These are phyloP conservation scores for Aspergillus steynii DNA, from an alignment of 495 filamentous ascomycete genomes.

Conservation along the genomic window DNA sequence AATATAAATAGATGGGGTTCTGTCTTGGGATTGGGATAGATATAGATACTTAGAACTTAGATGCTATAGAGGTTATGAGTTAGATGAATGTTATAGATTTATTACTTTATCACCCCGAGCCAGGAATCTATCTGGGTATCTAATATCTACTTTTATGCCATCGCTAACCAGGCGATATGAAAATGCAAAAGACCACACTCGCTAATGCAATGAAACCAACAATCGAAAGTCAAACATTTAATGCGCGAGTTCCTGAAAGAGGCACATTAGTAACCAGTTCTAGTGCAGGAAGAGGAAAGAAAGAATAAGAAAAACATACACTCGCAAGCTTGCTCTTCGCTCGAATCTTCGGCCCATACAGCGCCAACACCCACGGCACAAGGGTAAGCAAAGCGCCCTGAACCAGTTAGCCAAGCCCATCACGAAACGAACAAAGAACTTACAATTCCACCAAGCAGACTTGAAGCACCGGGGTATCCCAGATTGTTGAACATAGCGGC, in stretches of 20 bases:
- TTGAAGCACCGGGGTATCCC: conserved; percentile 71
- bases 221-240: not conserved
- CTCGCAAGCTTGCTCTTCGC: conserved; percentile 76
- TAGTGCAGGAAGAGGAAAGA: not conserved
- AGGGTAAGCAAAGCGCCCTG: conserved; percentile 64
- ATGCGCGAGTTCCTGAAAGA: conserved; percentile 32
- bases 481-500: conserved; percentile 69
- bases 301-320: conserved; percentile 26
- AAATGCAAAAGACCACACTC: not conserved
- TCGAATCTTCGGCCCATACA: conserved; percentile 78
- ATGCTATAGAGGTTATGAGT: too few relatives aligned
- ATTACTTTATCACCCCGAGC: not conserved
- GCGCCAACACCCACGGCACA: conserved; percentile 84
- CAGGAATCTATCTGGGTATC: not conserved
- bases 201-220: not conserved
- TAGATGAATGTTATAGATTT: not conserved
- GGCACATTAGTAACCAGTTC: conserved; percentile 15
- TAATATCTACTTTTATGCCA: not conserved
- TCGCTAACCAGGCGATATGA: not conserved
- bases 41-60: too few relatives aligned
- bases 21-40: not conserved
- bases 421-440: conserved; percentile 11
- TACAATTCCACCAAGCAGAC: conserved; percentile 72
- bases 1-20: conserved; percentile 3
- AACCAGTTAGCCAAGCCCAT: conserved; percentile 12